A percentile compares a stretch with the other conserved stretches of the same genome.
phyloP scores from a whole-genome alignment of 148 eudicot genomes.

The Silene conica region DNA sequence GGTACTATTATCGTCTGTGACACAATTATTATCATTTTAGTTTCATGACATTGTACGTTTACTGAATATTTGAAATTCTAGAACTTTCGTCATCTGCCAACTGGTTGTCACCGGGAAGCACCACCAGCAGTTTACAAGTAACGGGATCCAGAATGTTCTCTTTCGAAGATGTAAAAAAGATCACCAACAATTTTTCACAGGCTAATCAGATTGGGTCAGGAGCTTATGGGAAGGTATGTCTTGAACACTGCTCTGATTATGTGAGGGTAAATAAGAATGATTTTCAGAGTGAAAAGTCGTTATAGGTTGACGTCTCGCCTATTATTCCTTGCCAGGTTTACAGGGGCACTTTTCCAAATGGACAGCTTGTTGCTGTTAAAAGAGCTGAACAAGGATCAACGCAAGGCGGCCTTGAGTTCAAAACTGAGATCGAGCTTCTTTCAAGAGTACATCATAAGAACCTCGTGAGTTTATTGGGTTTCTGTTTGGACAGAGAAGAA shows the following conservation, averaged over 20 bases:
- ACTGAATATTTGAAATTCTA: background rate
- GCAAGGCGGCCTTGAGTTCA: constrained; percentile 77
- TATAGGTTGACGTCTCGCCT: no score
- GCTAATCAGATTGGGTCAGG: constrained; percentile 36
- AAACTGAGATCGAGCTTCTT: constrained; percentile 85
- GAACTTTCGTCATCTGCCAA: constrained; percentile 25
- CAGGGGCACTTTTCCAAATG: constrained; percentile 56
- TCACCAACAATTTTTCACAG: constrained; percentile 37
- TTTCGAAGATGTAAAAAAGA: constrained; percentile 36
- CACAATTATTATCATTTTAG: background rate
- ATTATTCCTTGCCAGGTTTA: constrained; percentile 46
- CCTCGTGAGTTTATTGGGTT: constrained; percentile 72
- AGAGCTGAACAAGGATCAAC: constrained; percentile 62
- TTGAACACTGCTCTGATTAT: background rate
- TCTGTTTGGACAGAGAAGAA: constrained; percentile 77
- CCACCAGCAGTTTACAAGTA: constrained; percentile 32
- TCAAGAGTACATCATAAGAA: constrained; percentile 93
- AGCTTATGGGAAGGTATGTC: constrained; percentile 42
- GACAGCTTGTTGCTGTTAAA: constrained; percentile 75
- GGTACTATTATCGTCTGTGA: constrained; percentile 28
- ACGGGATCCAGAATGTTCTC: constrained; percentile 42
- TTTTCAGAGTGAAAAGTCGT: no score
- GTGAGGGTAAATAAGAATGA: background rate
- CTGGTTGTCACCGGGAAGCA: constrained; percentile 36
- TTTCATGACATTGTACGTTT: background rate